Percentiles rank a stretch among this genome's conserved stretches.
These are phyloP conservation scores for Lachnellula occidentalis DNA, from an alignment of 2,329 filamentous ascomycete genomes.

Conservation along the genomic window DNA sequence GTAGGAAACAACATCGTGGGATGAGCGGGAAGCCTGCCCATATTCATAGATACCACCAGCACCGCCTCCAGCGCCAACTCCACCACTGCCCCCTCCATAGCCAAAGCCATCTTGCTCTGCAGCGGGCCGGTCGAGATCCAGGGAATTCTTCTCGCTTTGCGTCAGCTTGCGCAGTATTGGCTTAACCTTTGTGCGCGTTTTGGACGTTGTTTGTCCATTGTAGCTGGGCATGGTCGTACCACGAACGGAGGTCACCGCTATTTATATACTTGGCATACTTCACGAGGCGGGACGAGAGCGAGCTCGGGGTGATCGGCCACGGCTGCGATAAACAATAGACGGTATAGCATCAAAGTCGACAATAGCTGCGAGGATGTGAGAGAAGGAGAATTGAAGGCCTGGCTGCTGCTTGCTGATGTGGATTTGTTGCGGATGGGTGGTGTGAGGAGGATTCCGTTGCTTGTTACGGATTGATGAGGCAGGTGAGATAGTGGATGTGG, in stretches of 20 bases:
- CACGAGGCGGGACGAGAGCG: neutral
- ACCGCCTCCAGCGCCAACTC: too few species aligned
- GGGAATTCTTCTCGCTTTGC: conserved; percentile 53
- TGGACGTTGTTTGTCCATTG: conserved; percentile 18
- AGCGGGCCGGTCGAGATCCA: conserved; percentile 56
- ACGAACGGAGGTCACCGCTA: conserved; percentile 10
- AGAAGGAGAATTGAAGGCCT: too few species aligned
- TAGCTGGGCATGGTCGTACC: conserved; percentile 22
- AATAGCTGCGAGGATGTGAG: neutral
- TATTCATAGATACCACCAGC: conserved; percentile 26
- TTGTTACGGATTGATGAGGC: too few species aligned
- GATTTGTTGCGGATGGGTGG: neutral
- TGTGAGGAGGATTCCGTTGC: neutral
- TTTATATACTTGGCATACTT: conserved; percentile 20
- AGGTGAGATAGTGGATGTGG: neutral
- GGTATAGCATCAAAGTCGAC: too few species aligned
- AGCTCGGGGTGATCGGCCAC: neutral
- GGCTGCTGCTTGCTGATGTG: too few species aligned
- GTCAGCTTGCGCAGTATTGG: conserved; percentile 55
- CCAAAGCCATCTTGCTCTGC: conserved; percentile 46
- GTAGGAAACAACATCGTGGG: conserved; percentile 25
- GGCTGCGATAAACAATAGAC: too few species aligned
- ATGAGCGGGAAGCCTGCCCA: conserved; percentile 23
- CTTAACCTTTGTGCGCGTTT: conserved; percentile 36
- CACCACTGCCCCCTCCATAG: conserved; percentile 26